Percentiles rank a stretch among this genome's conserved stretches.
phyloP scores from a whole-genome alignment of 768 basidiomycete species.

The Ramaria sp. region DNA sequence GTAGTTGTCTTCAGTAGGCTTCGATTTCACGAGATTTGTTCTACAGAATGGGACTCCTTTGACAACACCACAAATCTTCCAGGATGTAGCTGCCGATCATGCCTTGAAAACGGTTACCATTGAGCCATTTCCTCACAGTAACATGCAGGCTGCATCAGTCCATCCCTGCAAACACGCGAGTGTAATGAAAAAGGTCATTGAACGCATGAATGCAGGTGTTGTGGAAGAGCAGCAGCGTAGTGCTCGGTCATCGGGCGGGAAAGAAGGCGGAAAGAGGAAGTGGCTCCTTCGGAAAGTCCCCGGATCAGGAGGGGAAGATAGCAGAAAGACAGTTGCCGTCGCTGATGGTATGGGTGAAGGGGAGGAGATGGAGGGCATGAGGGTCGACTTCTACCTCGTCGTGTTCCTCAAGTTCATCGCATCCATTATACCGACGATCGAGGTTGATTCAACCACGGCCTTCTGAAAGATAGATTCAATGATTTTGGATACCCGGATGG shows the following conservation, averaged over 20 bases:
- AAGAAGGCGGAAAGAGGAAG: slow-evolving; percentile 50
- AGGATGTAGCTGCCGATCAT: slow-evolving; percentile 95
- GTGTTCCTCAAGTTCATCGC: slow-evolving; percentile 99
- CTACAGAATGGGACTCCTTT: slow-evolving; percentile 77
- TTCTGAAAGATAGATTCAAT: slow-evolving; percentile 13
- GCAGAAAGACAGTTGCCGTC: slow-evolving; percentile 25
- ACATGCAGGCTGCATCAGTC: slow-evolving; percentile 82
- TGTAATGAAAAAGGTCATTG: slow-evolving; percentile 99
- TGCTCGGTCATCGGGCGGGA: slow-evolving; percentile 23
- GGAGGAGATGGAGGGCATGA: slow-evolving; percentile 78
- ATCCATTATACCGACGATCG: slow-evolving; percentile 96
- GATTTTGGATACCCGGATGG: background rate
- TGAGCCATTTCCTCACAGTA: slow-evolving; percentile 94
- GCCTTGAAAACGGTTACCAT: slow-evolving; percentile 98
- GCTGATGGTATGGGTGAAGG: slow-evolving; percentile 36
- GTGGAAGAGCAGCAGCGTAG: slow-evolving; percentile 70
- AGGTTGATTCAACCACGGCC: slow-evolving; percentile 83
- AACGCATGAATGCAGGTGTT: slow-evolving; percentile 90
- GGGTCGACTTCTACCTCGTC: slow-evolving; percentile 96
- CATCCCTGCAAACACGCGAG: slow-evolving; percentile 98
- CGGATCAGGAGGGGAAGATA: slow-evolving; percentile 46
- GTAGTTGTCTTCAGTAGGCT: background rate
- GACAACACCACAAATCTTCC: slow-evolving; percentile 85
- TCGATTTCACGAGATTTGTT: slow-evolving; percentile 7
- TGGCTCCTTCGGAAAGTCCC: slow-evolving; percentile 75